Percentiles rank a stretch among this genome's conserved stretches.
These are phyloP conservation scores for Gnetum montanum DNA, from an alignment of 75 land plant species.

Conservation along the genomic window DNA sequence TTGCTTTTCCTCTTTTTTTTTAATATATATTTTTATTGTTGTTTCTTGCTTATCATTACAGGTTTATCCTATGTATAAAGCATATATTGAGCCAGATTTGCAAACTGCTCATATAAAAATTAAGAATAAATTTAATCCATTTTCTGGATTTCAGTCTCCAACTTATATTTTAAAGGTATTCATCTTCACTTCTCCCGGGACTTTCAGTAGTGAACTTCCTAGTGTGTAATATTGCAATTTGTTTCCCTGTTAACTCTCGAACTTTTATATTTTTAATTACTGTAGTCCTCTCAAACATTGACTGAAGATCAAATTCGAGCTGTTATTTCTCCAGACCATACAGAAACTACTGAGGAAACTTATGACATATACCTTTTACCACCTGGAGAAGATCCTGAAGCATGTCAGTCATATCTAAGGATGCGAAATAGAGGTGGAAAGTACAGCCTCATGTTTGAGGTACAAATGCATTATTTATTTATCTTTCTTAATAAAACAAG, in stretches of 20 bases:
- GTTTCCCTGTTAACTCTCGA: too few relatives aligned
- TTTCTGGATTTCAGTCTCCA: constrained; percentile 79
- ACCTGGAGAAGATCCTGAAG: constrained; percentile 93
- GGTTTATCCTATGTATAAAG: constrained; percentile 95
- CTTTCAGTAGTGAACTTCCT: not conserved
- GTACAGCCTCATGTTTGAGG: constrained; percentile 99
- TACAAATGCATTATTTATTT: constrained; percentile 12
- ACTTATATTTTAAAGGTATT: constrained; percentile 79
- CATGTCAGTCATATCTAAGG: constrained; percentile 84
- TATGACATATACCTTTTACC: constrained; percentile 93
- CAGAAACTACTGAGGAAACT: constrained; percentile 58
- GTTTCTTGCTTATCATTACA: constrained; percentile 12
- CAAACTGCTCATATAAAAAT: constrained; percentile 89
- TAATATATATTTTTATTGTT: too few relatives aligned
- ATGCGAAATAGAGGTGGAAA: constrained; percentile 93
- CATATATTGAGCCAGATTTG: constrained; percentile 86
- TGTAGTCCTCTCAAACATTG: constrained; percentile 55
- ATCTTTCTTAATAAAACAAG: not conserved
- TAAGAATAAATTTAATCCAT: constrained; percentile 81
- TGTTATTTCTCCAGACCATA: constrained; percentile 39
- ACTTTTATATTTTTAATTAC: too few relatives aligned
- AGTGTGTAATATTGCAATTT: too few relatives aligned
- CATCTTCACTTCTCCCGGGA: too few relatives aligned
- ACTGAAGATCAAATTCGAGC: constrained; percentile 61
- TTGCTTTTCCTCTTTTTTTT: too few relatives aligned